Percentiles rank a stretch among this genome's conserved stretches.
Conservation (phyloP, 768 basidiomycete species). For the Hericium rajendrae region DNA sequence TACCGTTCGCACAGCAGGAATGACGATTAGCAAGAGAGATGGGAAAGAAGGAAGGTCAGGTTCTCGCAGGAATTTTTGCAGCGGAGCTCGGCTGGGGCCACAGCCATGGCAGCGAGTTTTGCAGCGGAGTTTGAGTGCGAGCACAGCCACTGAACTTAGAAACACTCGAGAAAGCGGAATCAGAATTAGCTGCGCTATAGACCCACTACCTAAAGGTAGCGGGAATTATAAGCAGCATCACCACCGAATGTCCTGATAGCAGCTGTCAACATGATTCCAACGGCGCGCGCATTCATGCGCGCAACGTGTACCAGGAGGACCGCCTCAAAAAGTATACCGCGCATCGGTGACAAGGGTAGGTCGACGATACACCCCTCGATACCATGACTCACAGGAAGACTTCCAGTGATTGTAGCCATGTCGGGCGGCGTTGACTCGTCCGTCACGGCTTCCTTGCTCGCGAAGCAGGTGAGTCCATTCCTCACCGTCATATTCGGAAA, state of each 20-base stretch:
- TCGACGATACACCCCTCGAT: not conserved
- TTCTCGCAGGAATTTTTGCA: no score
- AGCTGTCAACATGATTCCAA: not conserved
- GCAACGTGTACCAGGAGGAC: not conserved
- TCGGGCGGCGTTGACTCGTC: conserved; percentile 95
- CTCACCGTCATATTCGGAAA: not conserved
- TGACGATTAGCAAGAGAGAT: no score
- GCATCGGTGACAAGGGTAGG: conserved; percentile 21
- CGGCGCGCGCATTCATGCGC: not conserved
- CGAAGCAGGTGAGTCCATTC: conserved; percentile 40
- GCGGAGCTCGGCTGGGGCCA: no score
- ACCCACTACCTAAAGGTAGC: no score
- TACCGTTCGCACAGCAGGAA: no score
- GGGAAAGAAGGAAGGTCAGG: no score
- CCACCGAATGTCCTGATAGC: not conserved
- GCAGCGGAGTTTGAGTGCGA: no score
- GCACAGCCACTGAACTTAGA: no score
- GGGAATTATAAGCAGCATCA: no score
- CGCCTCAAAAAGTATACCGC: not conserved
- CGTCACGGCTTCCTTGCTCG: conserved; percentile 70
- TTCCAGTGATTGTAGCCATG: conserved; percentile 80
- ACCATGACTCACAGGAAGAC: not conserved
- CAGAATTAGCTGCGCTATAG: no score
- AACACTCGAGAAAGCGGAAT: no score
- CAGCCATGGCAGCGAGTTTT: no score